Base-by-base conservation (phyloP, 1,139 yeast genomes). In the Zygosaccharomyces sapae region DNA sequence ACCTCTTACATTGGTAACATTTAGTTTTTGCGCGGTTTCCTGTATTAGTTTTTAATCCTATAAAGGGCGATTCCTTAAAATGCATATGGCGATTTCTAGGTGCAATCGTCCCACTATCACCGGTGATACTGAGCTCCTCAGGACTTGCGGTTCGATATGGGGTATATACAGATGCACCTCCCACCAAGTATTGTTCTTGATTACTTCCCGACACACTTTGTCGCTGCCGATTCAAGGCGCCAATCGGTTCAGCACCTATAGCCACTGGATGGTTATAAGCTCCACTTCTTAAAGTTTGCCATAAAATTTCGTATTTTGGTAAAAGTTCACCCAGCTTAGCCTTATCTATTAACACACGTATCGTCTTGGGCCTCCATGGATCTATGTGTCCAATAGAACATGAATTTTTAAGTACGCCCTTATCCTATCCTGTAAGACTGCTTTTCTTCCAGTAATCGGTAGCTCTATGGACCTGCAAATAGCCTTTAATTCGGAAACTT, bases 11-110 rank as follows among this genome's bases (percentile, higher is more conserved):
- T 66, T 68, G 30, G 69, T 65, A 12, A 56, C 63, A 2, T 54
- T 54, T 6, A 74, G 71, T 22, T 68, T 55, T 22, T 71, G 71
- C 3, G 83, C 81, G 30, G 74, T 68, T n/a, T 72, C 75, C 33
- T 73, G 73, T 2, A 81, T 62, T 33, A 73, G 58, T 75, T 63
- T 43, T 70, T 70, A 31, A 78, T 61, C 8, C 60, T 63, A 58
- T 72, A 82, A 81, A 82, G 1, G 83, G 83, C 39, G 75, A 73
- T 34, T 69, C 73, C 40, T 67, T 65, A 64, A 80, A 80, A 52
- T 73, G 72, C 4, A 78, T 53, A 55, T 71, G 65, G 39, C 76
- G 76, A 22, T 56, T 56, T 31, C 52, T 57, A 5, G 51, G 42
- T 31, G 38, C 39, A 19, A 10, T 43, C 12, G 36, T 8, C 37